Base-by-base conservation (phyloP, 2,329 filamentous ascomycete species). In the Clonostachys rhizophaga region DNA sequence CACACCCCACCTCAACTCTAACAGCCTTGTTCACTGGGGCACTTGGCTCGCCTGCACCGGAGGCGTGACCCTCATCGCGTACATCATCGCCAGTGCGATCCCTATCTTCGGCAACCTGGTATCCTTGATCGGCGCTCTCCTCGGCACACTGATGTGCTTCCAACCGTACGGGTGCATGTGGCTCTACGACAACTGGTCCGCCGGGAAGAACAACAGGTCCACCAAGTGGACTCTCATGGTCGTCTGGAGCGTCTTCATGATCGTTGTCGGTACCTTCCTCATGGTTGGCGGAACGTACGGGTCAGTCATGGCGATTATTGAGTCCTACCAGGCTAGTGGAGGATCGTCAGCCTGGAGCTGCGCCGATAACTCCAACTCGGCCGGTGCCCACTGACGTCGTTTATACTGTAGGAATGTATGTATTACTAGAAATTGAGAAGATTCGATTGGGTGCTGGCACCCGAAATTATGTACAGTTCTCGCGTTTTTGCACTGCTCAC, bases 221-320 rank as follows among this genome's bases (percentile, higher is more conserved):
- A 5, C n/a, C 5, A 43, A 20, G 34, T 45, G 44, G 44, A 39
- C 14, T 3, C 7, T 16, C 2, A 37, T 16, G 34, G 44, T 40
- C 5, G 34, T 20, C 41, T 62, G 56, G 58, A 39, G 11, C 14
- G 34, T 42, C 39, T 58, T 37, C 30, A 49, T 53, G 49, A 55
- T 50, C 42, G 50, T 50, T 34, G 44, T 50, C 2, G 57, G 57
- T 6, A 53, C 54, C 0, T 75, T 74, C 49, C 50, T 73, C 10
- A 72, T 67, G 60, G 53, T 74, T 42, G 66, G 60, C 5, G 71
- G 70, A 2, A 73, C 70, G 0, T 75, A 74, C 43, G 70, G 69
- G 1, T 69, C 69, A 0, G 55, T 75, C 6, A 56, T 69, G 9
- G 59, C 54, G 4, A 56, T 57, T 34, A 63, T 55, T 6, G 57